These are phyloP conservation scores for Candida koratica DNA, from an alignment of 805 yeast species.

Conservation along the genomic window DNA sequence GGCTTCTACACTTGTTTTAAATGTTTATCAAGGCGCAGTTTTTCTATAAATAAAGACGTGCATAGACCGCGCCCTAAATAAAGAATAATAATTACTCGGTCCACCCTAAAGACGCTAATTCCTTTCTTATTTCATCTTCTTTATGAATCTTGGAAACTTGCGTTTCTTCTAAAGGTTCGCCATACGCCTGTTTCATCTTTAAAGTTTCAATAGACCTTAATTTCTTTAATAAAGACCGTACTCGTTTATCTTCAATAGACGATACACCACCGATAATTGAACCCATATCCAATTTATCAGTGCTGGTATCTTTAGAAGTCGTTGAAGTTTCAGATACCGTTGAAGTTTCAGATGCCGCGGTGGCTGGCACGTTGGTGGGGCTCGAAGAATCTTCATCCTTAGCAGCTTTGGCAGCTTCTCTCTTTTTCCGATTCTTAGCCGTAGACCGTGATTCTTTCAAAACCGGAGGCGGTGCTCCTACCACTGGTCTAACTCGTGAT, in stretches of 20 bases:
- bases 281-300: conserved; percentile 22
- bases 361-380: conserved; percentile 15
- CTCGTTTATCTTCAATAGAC: conserved; percentile 86
- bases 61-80: no score
- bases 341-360: conserved; percentile 10
- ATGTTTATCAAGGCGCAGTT: conserved; percentile 9
- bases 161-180: conserved; percentile 87
- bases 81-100: conserved; percentile 18
- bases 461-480: conserved; percentile 52
- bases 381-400: conserved; percentile 9
- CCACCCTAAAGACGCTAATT: conserved; percentile 73
- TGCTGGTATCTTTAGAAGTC: conserved; percentile 11
- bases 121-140: conserved; percentile 75
- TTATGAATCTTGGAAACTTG: conserved; percentile 86
- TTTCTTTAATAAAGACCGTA: conserved; percentile 85
- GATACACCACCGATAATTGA: conserved; percentile 57
- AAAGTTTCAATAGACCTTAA: conserved; percentile 91
- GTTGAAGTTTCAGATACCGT: conserved; percentile 13
- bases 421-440: conserved; percentile 71
- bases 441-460: conserved; percentile 58
- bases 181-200: conserved; percentile 77
- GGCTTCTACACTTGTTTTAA: not conserved
- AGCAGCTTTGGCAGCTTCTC: conserved; percentile 35
- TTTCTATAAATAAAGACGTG: conserved; percentile 1
- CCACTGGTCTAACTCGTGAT: conserved; percentile 40